These are phyloP conservation scores for Lactarius vividus DNA, from an alignment of 768 basidiomycete genomes.

Conservation along the genomic window DNA sequence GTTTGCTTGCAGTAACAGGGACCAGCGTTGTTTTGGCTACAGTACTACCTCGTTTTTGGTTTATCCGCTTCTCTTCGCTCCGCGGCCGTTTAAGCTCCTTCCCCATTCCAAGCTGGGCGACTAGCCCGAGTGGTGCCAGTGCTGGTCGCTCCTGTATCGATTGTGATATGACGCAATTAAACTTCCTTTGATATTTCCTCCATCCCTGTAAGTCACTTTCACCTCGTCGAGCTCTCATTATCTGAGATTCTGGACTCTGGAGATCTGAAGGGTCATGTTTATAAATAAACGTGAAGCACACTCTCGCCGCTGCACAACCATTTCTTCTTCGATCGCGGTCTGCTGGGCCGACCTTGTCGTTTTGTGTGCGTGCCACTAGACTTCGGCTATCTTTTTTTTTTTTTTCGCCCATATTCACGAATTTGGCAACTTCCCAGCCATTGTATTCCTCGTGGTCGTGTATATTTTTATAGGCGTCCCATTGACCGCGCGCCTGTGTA, in stretches of 20 bases:
- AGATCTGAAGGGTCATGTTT: not conserved
- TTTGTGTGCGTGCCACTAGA: conserved; percentile 25
- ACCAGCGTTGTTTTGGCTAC: not conserved
- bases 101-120: conserved; percentile 6
- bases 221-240: not conserved
- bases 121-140: not conserved
- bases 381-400: conserved; percentile 3
- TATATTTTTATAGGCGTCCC: conserved; percentile 31
- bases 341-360: conserved; percentile 28
- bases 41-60: not conserved
- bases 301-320: conserved; percentile 12
- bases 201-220: conserved; percentile 1
- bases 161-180: not conserved
- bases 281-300: conserved; percentile 8
- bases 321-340: conserved; percentile 15
- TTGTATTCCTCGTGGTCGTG: conserved; percentile 26
- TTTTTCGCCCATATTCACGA: not conserved
- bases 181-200: not conserved
- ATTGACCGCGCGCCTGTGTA: conserved; percentile 26
- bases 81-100: not conserved
- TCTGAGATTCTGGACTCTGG: not conserved
- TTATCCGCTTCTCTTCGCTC: not conserved
- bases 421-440: conserved; percentile 19
- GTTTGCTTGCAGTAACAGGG: not conserved
- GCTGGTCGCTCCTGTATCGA: not conserved